Percentiles rank a stretch among this genome's conserved stretches.
Conservation (phyloP, 306 rosid genomes). For the Hylodesmum podocarpum region DNA sequence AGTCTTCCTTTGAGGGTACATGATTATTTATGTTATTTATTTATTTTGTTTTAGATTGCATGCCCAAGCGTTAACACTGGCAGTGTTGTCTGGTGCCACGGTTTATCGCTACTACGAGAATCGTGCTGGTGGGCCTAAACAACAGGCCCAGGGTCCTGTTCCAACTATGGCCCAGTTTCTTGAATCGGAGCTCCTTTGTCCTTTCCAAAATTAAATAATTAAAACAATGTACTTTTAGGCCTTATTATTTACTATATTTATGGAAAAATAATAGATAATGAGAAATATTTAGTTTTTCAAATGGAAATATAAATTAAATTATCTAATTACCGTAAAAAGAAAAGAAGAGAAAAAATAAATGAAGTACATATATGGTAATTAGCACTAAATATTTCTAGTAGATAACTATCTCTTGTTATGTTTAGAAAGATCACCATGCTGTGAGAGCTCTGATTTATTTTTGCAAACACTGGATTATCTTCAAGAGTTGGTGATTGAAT, state of each 20-base stretch:
- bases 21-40: background rate
- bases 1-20: background rate
- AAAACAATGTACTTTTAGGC: background rate
- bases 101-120: conserved; percentile 63
- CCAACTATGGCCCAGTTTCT: background rate
- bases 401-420: background rate
- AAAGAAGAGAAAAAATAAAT: too few species aligned
- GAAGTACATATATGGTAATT: too few species aligned
- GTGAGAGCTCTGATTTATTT: too few species aligned
- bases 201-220: background rate
- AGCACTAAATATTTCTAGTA: too few species aligned
- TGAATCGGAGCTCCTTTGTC: conserved; percentile 16
- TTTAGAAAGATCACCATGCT: background rate
- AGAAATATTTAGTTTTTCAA: too few species aligned
- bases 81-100: conserved; percentile 68
- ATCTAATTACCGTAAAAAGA: too few species aligned
- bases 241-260: background rate
- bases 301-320: too few species aligned
- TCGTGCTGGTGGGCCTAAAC: background rate
- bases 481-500: background rate
- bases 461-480: too few species aligned
- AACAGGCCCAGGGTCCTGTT: background rate
- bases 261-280: too few species aligned
- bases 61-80: conserved; percentile 81
- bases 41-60: conserved; percentile 49